Evolutionary conservation across 2,329 filamentous ascomycete species (phyloP), one percentile per base, ranked within the genome.

Genomic region (Talaromyces piceae): DNA sequence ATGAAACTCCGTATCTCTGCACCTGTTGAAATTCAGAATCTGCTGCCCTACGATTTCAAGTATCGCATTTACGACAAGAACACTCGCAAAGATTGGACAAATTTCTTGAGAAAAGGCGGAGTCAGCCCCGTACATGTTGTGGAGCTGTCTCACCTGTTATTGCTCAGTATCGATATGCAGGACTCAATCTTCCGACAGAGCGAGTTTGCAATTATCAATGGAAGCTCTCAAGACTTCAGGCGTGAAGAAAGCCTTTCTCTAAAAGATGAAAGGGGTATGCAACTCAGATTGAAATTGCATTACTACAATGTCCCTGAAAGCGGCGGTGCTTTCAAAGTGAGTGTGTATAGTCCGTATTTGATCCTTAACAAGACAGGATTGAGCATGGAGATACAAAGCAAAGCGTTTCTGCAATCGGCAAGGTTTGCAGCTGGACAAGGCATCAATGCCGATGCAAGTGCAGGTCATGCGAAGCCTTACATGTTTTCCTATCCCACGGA

Each of bases 51-150:
- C 64, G 93, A 98, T 69, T 98, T 98, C 81, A 97, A 98, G 70
- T 98, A 98, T 68, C 84, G 91, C 50, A 97, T 98, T 50, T 98
- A 97, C 64, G 93, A 98, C 74, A 96, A 94, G 73, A 94, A 95
- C 67, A 96, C 91, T 0, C 94, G 91, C 76, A 95, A 94, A 66
- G 93, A 98, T 66, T 98, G 93, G 93, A 94, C 89, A 4, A 98
- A 98, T 67, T 98, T 98, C 72, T 74, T 98, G 44, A 83, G 93
- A 52, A 97, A 96, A 69, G 93, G 94, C 23, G 94, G 94, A 12
- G 86, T 97, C 51, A 98, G 93, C 66, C 94, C 94, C 0, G 91
- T 98, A 0, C 93, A 98, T 65, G 91, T 97, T 8, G 91, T 97
- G 16, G 91, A 98, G 69, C 77, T 98, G 18, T 96, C 91, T 0